Conservation (phyloP, 2,329 filamentous ascomycete genomes). For the Exophiala calicioides region DNA sequence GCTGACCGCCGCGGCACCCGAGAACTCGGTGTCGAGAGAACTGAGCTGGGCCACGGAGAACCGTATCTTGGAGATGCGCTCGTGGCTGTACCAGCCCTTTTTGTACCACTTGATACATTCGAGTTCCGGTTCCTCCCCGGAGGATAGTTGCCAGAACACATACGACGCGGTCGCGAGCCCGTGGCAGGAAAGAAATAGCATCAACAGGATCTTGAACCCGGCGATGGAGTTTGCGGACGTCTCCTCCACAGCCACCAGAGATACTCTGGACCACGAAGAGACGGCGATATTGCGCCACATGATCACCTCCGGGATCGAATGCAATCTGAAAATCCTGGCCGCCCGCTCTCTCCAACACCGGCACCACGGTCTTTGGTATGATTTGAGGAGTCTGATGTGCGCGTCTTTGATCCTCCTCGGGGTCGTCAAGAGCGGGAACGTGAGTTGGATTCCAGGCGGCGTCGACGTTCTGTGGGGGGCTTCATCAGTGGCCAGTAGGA, state of each 20-base stretch:
- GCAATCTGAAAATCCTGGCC: constrained; percentile 33
- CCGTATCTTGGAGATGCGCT: constrained; percentile 33
- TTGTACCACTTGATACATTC: constrained; percentile 34
- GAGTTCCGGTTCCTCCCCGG: neutral
- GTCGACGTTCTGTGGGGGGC: constrained; percentile 1
- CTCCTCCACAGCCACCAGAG: neutral
- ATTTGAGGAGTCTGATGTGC: constrained; percentile 28
- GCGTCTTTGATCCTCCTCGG: constrained; percentile 32
- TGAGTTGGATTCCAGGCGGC: constrained; percentile 18
- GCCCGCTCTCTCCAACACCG: constrained; percentile 32
- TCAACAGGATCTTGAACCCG: neutral
- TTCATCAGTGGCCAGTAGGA: neutral
- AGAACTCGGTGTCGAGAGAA: constrained; percentile 30
- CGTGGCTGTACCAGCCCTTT: constrained; percentile 38
- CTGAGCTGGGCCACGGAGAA: constrained; percentile 35
- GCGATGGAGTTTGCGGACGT: neutral
- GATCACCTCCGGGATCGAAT: constrained; percentile 33
- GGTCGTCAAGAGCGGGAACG: constrained; percentile 31
- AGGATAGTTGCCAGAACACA: neutral
- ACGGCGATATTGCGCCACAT: constrained; percentile 19
- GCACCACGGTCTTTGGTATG: constrained; percentile 38
- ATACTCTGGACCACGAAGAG: constrained; percentile 11
- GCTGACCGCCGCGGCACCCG: neutral
- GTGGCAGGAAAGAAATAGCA: too few relatives aligned
- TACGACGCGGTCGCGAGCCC: neutral